These are phyloP conservation scores for Colletotrichum eremochloae DNA, from an alignment of 2,329 filamentous ascomycete genomes.

Conservation along the genomic window DNA sequence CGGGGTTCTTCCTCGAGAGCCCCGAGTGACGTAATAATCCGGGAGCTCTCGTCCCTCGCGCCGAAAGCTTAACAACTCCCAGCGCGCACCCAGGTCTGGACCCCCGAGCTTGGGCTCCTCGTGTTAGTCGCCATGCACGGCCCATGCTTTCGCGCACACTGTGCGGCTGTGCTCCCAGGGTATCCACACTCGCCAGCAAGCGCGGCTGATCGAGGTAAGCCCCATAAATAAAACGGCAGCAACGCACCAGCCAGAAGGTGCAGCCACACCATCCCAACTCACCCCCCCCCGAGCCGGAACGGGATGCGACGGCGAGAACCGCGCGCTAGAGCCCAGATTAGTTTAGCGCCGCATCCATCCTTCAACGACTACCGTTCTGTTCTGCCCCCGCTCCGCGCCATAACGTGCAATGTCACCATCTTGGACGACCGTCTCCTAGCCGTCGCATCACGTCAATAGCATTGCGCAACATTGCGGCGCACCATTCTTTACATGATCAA, in stretches of 20 bases:
- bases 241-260: not conserved
- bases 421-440: not conserved
- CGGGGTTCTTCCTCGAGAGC: slow-evolving; percentile 16
- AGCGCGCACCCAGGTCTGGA: not conserved
- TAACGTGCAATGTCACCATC: slow-evolving; percentile 5
- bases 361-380: slow-evolving; percentile 38
- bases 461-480: not conserved
- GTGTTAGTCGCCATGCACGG: slow-evolving; percentile 9
- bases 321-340: slow-evolving; percentile 28
- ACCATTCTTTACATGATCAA: slow-evolving; percentile 7
- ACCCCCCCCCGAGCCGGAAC: slow-evolving; percentile 34
- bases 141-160: not conserved
- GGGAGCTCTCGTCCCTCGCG: not conserved
- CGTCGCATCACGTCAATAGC: slow-evolving; percentile 18
- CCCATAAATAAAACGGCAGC: not conserved
- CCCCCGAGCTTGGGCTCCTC: not conserved
- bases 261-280: slow-evolving; percentile 8
- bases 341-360: slow-evolving; percentile 28
- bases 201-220: not conserved
- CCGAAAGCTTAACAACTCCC: slow-evolving; percentile 12
- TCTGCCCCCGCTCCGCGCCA: slow-evolving; percentile 26
- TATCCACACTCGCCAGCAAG: not conserved
- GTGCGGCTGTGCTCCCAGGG: slow-evolving; percentile 3
- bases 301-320: slow-evolving; percentile 43
- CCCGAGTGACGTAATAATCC: slow-evolving; percentile 32